phyloP scores from a whole-genome alignment of 2,329 filamentous ascomycete species.

The Ascosphaera pollenicola region DNA sequence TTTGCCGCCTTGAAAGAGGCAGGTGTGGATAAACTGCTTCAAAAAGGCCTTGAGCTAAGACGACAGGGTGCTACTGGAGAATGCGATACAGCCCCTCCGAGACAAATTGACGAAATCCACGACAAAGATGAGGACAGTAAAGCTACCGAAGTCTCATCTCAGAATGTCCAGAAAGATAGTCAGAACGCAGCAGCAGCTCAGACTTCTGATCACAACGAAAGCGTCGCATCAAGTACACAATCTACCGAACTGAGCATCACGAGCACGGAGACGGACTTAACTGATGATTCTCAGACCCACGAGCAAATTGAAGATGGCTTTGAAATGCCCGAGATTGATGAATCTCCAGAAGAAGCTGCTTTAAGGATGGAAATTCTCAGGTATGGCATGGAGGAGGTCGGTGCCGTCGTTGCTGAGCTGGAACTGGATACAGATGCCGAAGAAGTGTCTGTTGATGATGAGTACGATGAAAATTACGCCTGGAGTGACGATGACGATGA shows the following conservation, averaged over 20 bases:
- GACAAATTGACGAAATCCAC: conserved; percentile 7
- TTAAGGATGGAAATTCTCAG: conserved; percentile 74
- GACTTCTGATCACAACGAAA: background rate
- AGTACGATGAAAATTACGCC: conserved; percentile 30
- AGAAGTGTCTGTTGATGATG: conserved; percentile 26
- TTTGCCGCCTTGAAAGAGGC: conserved; percentile 54
- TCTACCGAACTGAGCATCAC: background rate
- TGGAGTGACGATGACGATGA: conserved; percentile 36
- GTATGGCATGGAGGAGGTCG: conserved; percentile 74
- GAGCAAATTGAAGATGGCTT: conserved; percentile 3
- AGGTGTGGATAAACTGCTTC: conserved; percentile 34
- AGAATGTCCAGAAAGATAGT: background rate
- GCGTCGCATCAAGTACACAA: background rate
- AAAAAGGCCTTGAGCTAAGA: background rate
- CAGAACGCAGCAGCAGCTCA: background rate
- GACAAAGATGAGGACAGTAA: background rate
- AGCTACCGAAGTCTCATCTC: background rate
- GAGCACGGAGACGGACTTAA: conserved; percentile 1
- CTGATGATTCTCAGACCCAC: background rate
- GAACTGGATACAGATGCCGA: conserved; percentile 48
- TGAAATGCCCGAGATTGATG: conserved; percentile 43
- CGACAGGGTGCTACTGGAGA: background rate
- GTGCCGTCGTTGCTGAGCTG: conserved; percentile 78
- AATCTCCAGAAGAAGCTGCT: conserved; percentile 58
- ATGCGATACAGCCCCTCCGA: conserved; percentile 1